Conservation (phyloP, 2,329 filamentous ascomycete genomes). For the Fusarium sp. region DNA sequence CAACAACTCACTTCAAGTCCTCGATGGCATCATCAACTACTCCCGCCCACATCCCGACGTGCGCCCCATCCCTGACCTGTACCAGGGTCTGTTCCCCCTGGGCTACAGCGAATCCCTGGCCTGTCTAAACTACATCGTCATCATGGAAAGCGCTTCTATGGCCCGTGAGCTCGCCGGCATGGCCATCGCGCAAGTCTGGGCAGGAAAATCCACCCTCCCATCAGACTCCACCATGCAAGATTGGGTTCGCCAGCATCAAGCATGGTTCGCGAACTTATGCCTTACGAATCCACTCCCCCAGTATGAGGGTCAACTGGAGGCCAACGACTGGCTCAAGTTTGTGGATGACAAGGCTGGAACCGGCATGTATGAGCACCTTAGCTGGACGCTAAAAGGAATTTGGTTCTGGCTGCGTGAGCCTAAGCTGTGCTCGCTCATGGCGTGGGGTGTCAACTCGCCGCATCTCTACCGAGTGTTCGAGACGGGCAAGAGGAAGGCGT, state of each 20-base stretch:
- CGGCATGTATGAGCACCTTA: conserved; percentile 53
- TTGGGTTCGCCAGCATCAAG: conserved; percentile 20
- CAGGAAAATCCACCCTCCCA: conserved; percentile 51
- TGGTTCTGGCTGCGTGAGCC: conserved; percentile 53
- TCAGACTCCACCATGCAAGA: conserved; percentile 48
- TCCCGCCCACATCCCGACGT: conserved; percentile 17
- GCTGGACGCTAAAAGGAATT: conserved; percentile 53
- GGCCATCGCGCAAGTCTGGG: conserved; percentile 56
- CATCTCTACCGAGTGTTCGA: conserved; percentile 55
- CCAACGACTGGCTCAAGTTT: conserved; percentile 51
- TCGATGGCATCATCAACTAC: conserved; percentile 24
- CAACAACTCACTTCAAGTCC: conserved; percentile 37
- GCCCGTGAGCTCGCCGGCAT: conserved; percentile 56
- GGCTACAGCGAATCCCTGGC: conserved; percentile 55
- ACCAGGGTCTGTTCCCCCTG: conserved; percentile 56
- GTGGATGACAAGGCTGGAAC: conserved; percentile 56
- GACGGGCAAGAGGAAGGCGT: conserved; percentile 51
- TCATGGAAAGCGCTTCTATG: conserved; percentile 48
- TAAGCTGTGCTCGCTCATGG: conserved; percentile 50
- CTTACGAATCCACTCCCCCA: conserved; percentile 20
- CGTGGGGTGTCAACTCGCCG: conserved; percentile 53
- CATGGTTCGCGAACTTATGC: conserved; percentile 27
- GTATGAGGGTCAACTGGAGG: conserved; percentile 36
- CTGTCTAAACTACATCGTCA: conserved; percentile 51
- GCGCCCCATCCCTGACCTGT: conserved; percentile 49